Base-by-base conservation (phyloP, 768 basidiomycete species). In the Suillus subluteus region DNA sequence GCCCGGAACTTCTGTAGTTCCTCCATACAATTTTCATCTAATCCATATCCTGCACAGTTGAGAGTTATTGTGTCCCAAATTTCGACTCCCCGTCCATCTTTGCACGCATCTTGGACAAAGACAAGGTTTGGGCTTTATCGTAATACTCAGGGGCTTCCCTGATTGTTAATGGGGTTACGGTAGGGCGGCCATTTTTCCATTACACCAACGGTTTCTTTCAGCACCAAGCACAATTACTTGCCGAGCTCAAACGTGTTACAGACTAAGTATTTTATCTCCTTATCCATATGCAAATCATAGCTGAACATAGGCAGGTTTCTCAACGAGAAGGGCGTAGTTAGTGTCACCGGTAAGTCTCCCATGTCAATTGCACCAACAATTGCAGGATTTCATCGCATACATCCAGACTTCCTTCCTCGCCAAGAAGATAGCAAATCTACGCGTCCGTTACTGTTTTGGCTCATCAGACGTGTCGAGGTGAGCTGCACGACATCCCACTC, bases 61-160 rank as follows among this genome's bases (percentile, higher is more conserved):
- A 97, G 76, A 93, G 91, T 68, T 96, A 95, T 77, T 98, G 96
- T 72, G 86, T 96, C 35, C 95, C 95, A 1, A 84, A 96, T 80
- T 97, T 98, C 75, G 96, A 98, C 77, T 96, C 94, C 2, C 96
- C 96, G 4, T 95, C 92, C 21, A 83, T 97, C 59, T 97, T 96
- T 69, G 95, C 95, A 8, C 87, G 95, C 9, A 93, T 95, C 70
- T 83, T 95, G 7, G 93, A 95, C 81, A 94, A 94, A 72, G 80
- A 94, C 76, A 94, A 92, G 77, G 85, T 82, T 43, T 18, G 68
- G 18, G 40, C 35, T 50, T 13, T 21, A 8, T 35, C 50, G 26
- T 52, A 1, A 38, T 30, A 32, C 43, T 68, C 23, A 9, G 46
- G 30, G 44, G 65, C 13, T 30, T 46, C 44, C 58, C 40, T 48